These are phyloP conservation scores for Flaveria brownii DNA, from an alignment of 129 eudicot genomes.

Conservation along the genomic window DNA sequence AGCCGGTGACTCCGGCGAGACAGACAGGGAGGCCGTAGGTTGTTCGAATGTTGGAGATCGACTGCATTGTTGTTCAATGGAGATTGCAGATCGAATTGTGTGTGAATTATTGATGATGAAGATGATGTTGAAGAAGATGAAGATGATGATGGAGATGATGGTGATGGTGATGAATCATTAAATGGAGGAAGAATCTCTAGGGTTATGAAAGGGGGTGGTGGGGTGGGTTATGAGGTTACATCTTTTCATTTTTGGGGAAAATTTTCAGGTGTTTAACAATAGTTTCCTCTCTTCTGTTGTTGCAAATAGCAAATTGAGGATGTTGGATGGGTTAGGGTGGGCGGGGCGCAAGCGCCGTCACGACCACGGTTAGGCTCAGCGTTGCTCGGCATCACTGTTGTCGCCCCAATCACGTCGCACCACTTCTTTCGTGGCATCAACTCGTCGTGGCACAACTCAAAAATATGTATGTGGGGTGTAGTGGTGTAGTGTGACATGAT, in stretches of 20 bases:
- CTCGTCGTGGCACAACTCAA: no score
- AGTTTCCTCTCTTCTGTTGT: neutral
- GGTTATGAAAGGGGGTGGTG: slow-evolving; percentile 19
- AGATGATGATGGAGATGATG: neutral
- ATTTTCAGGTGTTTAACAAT: neutral
- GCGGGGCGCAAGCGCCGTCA: no score
- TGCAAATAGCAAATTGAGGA: no score
- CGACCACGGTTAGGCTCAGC: no score
- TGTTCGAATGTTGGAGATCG: slow-evolving; percentile 32
- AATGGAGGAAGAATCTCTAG: slow-evolving; percentile 25
- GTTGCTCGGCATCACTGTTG: no score
- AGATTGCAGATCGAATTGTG: neutral
- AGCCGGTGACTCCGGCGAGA: slow-evolving; percentile 38
- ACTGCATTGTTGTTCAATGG: slow-evolving; percentile 30
- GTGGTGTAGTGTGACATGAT: no score
- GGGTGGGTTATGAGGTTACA: neutral
- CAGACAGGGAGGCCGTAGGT: slow-evolving; percentile 48
- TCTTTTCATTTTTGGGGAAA: neutral
- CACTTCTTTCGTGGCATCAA: no score
- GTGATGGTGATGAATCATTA: neutral
- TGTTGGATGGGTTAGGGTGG: no score
- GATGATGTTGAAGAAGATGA: neutral
- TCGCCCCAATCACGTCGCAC: no score
- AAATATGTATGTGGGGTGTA: no score
- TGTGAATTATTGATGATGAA: neutral